Evolutionary conservation across 2,329 filamentous ascomycete species (phyloP), one percentile per base, ranked within the genome.

Genomic region (Corinectria fuckeliana): DNA sequence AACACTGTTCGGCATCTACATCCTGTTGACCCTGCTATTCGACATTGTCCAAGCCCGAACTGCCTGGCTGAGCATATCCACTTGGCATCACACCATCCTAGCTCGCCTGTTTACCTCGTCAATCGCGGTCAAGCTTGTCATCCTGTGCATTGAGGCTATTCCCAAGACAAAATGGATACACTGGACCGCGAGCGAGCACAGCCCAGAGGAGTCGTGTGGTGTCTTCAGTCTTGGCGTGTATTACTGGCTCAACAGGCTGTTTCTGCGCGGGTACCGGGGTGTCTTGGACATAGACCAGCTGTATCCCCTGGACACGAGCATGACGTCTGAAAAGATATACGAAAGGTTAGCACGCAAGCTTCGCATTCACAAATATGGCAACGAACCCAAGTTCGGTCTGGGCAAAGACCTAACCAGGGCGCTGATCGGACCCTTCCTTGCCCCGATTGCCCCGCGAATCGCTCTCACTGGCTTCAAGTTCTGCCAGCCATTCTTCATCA

Each of bases 1-100:
- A 0, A 68, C 77, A 0, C 51, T 84, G 3, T 66, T 84, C 11
- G 75, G 68, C 14, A 60, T 67, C 10, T 84, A 78, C 49, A 60
- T 84, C 3, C 61, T 77, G 9, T 34, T 82, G 3, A 78, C 78
- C 1, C 62, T 80, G 0, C 64, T 84, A 1, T 73, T 83, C 21
- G 82, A 84, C 34, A 65, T 75, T 3, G 74, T 75, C 0, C 78
- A 78, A 57, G 69, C 72, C 0, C 72, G 82, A 8, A 82, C 81
- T 0, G 60, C 78, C 3, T 83, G 78, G 73, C 70, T 83, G 28
- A 60, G 69, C 42, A 66, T 65, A 48, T 30, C 42, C 8, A 65
- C 44, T 6, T 47, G 56, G 5, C 50, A 61, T 0, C 61, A 69
- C 18, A 59, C 51, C 5, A 57, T 60, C 7, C 59, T 70, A 3